Evolutionary conservation across 208 protist genomes (phyloP).

Genomic region (Trypanosoma caninum): DNA sequence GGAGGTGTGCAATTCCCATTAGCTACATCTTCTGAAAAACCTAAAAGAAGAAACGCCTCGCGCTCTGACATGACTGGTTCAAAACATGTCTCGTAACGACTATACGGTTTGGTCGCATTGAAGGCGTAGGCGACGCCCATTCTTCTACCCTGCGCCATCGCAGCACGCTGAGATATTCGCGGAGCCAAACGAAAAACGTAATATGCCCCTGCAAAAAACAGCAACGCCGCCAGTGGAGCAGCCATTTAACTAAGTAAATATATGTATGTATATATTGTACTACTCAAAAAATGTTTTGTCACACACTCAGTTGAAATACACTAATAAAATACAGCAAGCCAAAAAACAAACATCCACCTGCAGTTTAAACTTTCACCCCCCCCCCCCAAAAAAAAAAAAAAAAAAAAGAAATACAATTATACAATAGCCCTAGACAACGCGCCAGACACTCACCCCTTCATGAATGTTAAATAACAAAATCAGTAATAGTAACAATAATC

Average conservation of each 20-base stretch:
- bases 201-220: conserved; percentile 42
- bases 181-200: conserved; percentile 50
- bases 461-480: too few species aligned
- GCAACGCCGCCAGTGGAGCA: conserved; percentile 39
- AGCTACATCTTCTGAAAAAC: conserved; percentile 39
- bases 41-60: conserved; percentile 69
- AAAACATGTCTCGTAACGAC: conserved; percentile 66
- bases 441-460: too few species aligned
- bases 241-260: conserved; percentile 15
- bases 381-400: too few species aligned
- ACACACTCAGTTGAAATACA: too few species aligned
- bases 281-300: neutral
- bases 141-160: conserved; percentile 17
- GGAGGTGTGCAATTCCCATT: conserved; percentile 26
- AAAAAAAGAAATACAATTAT: too few species aligned
- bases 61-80: conserved; percentile 48
- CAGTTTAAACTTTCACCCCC: too few species aligned
- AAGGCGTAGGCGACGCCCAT: neutral
- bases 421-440: too few species aligned
- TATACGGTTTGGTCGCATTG: conserved; percentile 30
- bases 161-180: conserved; percentile 45
- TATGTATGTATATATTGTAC: neutral
- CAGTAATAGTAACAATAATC: too few species aligned
- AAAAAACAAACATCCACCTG: too few species aligned
- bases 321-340: too few species aligned